Evolutionary conservation across 345 rosid genomes (phyloP).

Genomic region (Clarkia xantiana): DNA sequence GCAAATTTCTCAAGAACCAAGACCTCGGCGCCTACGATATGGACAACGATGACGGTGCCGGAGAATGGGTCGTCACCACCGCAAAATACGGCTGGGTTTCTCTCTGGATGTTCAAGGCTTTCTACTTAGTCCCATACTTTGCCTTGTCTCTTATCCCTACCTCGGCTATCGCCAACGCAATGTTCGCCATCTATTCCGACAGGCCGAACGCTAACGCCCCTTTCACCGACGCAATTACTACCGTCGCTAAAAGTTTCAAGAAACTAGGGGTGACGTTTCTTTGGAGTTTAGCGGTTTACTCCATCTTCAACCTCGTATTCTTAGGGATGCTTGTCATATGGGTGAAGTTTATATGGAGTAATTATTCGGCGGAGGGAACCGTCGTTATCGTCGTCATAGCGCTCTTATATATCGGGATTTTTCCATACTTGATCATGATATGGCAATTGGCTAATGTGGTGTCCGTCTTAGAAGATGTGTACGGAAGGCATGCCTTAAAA

Average conservation of each 20-base stretch:
- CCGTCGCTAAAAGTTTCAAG: conserved; percentile 38
- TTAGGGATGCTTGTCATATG: not conserved
- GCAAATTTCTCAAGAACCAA: conserved; percentile 6
- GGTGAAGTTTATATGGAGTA: too few relatives aligned
- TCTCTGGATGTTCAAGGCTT: conserved; percentile 18
- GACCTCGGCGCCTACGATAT: not conserved
- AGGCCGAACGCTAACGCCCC: conserved; percentile 13
- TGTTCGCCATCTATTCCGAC: conserved; percentile 29
- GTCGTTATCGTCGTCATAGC: too few relatives aligned
- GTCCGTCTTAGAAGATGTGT: conserved; percentile 35
- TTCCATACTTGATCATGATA: conserved; percentile 21
- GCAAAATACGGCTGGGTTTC: conserved; percentile 16
- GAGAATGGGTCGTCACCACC: not conserved
- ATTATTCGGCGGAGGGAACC: too few relatives aligned
- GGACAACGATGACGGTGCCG: not conserved
- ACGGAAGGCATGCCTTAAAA: conserved; percentile 27
- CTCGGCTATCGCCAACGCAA: conserved; percentile 26
- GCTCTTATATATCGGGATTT: conserved; percentile 9
- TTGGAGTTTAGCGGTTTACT: conserved; percentile 11
- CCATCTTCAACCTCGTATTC: conserved; percentile 14
- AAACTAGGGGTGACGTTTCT: conserved; percentile 26
- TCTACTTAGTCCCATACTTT: conserved; percentile 20
- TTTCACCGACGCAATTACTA: conserved; percentile 23
- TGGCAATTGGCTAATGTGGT: conserved; percentile 41
- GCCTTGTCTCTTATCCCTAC: conserved; percentile 32